phyloP scores from a whole-genome alignment of 1,139 yeast genomes.

The Protomyces inouyei region DNA sequence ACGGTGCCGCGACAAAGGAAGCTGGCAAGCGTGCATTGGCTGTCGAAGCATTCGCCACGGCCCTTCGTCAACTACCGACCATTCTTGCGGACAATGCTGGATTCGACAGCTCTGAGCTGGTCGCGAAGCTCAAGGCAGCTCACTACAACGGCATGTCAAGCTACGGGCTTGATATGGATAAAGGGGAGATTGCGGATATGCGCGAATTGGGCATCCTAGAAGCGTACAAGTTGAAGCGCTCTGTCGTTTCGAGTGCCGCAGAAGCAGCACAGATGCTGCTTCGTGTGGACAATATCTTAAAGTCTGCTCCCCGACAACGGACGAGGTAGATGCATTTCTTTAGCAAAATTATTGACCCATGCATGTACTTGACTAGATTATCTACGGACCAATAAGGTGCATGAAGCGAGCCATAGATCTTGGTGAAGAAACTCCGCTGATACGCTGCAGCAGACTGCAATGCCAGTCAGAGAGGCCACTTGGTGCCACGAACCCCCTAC shows the following conservation, averaged over 20 bases:
- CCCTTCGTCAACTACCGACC: constrained; percentile 90
- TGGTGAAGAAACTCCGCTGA: no score
- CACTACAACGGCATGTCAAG: constrained; percentile 90
- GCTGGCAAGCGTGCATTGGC: constrained; percentile 94
- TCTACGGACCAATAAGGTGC: neutral
- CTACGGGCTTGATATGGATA: constrained; percentile 80
- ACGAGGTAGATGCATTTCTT: constrained; percentile 3
- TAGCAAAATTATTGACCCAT: neutral
- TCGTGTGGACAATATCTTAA: constrained; percentile 91
- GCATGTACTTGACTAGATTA: neutral
- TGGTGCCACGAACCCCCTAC: no score
- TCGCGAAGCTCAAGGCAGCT: constrained; percentile 84
- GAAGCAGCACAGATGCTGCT: constrained; percentile 95
- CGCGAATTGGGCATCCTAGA: constrained; percentile 89
- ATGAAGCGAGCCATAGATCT: no score
- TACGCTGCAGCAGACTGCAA: no score
- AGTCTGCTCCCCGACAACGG: constrained; percentile 67
- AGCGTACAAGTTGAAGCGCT: constrained; percentile 81
- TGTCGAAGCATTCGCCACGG: constrained; percentile 88
- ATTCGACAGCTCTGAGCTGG: constrained; percentile 86
- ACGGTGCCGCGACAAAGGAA: constrained; percentile 86
- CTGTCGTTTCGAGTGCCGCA: constrained; percentile 93
- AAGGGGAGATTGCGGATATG: constrained; percentile 87
- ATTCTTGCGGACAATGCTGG: constrained; percentile 97
- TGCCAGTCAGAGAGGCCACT: no score